These are phyloP conservation scores for Histomonas meleagridis DNA, from an alignment of 208 protist genomes.

Conservation along the genomic window DNA sequence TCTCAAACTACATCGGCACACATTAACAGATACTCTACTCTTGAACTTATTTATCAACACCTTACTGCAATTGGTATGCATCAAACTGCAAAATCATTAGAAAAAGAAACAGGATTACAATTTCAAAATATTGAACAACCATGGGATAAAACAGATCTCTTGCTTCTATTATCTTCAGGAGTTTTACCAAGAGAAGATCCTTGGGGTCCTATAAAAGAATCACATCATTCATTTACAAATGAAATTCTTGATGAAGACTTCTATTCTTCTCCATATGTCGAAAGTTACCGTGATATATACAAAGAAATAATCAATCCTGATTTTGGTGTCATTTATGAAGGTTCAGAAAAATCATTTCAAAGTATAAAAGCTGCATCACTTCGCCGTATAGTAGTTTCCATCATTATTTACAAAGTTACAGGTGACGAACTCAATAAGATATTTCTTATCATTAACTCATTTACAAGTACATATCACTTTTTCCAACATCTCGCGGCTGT, in stretches of 20 bases:
- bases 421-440: background rate
- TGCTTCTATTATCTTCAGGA: background rate
- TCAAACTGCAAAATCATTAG: background rate
- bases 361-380: background rate
- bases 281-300: background rate
- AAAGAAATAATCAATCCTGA: background rate
- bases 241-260: background rate
- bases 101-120: background rate
- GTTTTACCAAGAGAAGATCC: background rate
- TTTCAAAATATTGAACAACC: background rate
- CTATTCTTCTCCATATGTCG: background rate
- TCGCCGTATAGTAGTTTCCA: background rate
- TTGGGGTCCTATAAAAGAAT: background rate
- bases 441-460: background rate
- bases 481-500: background rate
- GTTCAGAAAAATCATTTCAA: background rate
- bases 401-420: background rate
- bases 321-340: background rate
- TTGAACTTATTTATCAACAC: background rate
- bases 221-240: background rate
- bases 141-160: background rate
- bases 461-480: constrained; percentile 14
- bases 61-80: background rate
- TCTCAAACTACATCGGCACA: background rate
- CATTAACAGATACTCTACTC: background rate